Percentiles rank a stretch among this genome's conserved stretches.
Conservation (phyloP, 306 rosid genomes). For the Heteromeles arbutifolia region DNA sequence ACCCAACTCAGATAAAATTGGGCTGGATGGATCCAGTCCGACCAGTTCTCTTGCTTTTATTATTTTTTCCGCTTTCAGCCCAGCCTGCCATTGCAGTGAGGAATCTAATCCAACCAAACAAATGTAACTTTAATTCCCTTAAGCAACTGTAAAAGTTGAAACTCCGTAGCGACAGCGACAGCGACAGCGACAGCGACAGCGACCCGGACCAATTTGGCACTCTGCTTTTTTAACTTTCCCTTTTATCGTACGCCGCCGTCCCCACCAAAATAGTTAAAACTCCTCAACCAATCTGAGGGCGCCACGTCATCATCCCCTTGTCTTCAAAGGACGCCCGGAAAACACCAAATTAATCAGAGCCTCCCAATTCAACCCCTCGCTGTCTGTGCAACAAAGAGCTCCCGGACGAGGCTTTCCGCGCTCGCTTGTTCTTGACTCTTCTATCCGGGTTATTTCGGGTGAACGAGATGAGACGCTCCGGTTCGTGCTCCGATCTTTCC, state of each 20-base stretch:
- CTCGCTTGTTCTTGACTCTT: conserved; percentile 3
- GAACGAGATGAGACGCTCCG: conserved; percentile 75
- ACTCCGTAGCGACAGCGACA: no score
- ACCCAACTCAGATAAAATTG: no score
- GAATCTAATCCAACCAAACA: no score
- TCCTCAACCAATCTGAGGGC: background rate
- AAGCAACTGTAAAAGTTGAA: no score
- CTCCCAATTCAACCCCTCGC: background rate
- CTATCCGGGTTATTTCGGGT: background rate
- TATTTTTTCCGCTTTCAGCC: no score
- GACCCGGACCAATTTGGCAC: background rate
- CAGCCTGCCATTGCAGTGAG: no score
- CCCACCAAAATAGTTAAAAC: background rate
- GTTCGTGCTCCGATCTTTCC: conserved; percentile 18
- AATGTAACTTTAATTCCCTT: no score
- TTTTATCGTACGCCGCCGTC: background rate
- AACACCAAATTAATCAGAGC: background rate
- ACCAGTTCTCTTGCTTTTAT: no score
- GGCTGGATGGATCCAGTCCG: no score
- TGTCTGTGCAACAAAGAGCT: background rate
- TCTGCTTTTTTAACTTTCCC: background rate
- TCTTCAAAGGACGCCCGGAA: background rate
- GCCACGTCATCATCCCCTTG: background rate
- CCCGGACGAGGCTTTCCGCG: conserved; percentile 2
- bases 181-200: background rate